Conservation (phyloP, 1,284 basidiomycete genomes). For the Marasmius oreades region DNA sequence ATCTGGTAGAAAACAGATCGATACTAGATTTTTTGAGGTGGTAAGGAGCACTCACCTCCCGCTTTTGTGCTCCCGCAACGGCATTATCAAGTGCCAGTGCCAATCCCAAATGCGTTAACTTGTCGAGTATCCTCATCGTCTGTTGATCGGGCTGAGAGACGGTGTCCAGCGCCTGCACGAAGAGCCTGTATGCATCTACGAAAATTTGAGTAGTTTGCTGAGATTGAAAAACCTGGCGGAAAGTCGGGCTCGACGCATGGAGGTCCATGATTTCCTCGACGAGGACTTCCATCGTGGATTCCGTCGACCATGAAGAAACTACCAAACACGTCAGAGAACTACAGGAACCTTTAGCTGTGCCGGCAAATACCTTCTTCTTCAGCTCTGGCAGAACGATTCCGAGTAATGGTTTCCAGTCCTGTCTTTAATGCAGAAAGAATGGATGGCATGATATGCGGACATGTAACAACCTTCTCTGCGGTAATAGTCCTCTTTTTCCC, state of each 20-base stretch:
- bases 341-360: slow-evolving; percentile 2
- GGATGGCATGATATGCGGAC: slow-evolving; percentile 64
- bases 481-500: slow-evolving; percentile 15
- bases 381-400: slow-evolving; percentile 30
- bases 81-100: slow-evolving; percentile 61
- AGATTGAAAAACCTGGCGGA: slow-evolving; percentile 69
- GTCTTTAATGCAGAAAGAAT: slow-evolving; percentile 60
- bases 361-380: slow-evolving; percentile 23
- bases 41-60: slow-evolving; percentile 45
- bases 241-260: slow-evolving; percentile 57
- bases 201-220: slow-evolving; percentile 64
- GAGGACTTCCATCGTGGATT: slow-evolving; percentile 53
- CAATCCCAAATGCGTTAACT: slow-evolving; percentile 62
- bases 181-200: slow-evolving; percentile 58
- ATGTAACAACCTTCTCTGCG: slow-evolving; percentile 39
- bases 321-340: slow-evolving; percentile 13
- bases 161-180: slow-evolving; percentile 40
- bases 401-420: slow-evolving; percentile 35
- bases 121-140: slow-evolving; percentile 56
- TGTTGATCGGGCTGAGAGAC: slow-evolving; percentile 38
- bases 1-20: slow-evolving; percentile 37
- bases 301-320: slow-evolving; percentile 31
- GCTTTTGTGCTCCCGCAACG: slow-evolving; percentile 58
- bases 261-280: slow-evolving; percentile 65
- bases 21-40: background rate